A percentile compares a stretch with the other conserved stretches of the same genome.
Conservation (phyloP, 805 yeast genomes). For the Schizosaccharomyces japonicus region DNA sequence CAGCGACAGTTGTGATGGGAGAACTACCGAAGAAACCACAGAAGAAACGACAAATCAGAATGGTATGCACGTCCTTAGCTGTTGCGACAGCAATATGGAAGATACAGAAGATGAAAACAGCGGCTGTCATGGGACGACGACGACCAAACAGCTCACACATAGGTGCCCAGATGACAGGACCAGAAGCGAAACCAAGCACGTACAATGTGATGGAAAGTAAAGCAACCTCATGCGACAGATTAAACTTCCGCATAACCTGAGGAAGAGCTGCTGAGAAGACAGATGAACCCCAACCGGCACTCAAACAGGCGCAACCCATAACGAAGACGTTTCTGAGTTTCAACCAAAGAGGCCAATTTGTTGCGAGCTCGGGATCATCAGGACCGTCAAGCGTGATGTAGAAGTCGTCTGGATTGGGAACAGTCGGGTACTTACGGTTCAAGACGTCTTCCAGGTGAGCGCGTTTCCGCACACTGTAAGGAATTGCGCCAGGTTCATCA, state of each 20-base stretch:
- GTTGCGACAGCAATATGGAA: conserved; percentile 57
- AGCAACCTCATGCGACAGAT: conserved; percentile 40
- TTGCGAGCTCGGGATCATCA: conserved; percentile 7
- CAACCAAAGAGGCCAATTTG: background rate
- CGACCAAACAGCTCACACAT: conserved; percentile 54
- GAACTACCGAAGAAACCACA: conserved; percentile 50
- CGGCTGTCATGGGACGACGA: conserved; percentile 32
- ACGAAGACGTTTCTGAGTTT: background rate
- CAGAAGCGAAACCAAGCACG: conserved; percentile 77
- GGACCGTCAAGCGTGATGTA: conserved; percentile 9
- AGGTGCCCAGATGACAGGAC: conserved; percentile 79
- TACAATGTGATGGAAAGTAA: conserved; percentile 53
- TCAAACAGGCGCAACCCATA: conserved; percentile 13
- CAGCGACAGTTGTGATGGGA: conserved; percentile 47
- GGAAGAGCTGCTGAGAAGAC: conserved; percentile 36
- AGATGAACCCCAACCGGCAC: conserved; percentile 39
- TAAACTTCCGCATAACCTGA: conserved; percentile 25
- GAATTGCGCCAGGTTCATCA: too few relatives aligned
- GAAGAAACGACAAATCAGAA: conserved; percentile 41
- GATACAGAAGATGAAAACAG: conserved; percentile 30
- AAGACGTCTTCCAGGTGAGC: too few relatives aligned
- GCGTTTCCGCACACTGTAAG: too few relatives aligned
- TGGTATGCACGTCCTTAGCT: conserved; percentile 52
- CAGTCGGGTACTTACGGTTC: background rate
- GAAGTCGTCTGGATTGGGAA: conserved; percentile 5